Evolutionary conservation across 257 asterid genomes (phyloP).

Genomic region (Solanum chiquidenum): DNA sequence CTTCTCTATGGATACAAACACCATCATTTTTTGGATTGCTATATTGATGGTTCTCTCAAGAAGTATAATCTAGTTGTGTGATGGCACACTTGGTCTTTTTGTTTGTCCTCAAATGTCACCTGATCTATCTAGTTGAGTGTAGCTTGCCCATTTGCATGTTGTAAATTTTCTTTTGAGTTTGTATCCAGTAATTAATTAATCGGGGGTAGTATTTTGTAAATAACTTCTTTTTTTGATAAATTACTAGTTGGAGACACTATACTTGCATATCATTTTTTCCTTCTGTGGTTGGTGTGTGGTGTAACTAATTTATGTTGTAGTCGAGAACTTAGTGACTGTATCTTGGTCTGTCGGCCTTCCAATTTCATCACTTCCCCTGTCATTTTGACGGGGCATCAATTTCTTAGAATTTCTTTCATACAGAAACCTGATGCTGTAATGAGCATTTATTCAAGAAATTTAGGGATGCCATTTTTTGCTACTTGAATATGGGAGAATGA

Average conservation of each 20-base stretch:
- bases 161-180: neutral
- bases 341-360: neutral
- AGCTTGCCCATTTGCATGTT: neutral
- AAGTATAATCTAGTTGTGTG: neutral
- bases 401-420: neutral
- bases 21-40: neutral
- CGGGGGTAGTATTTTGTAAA: neutral
- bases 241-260: neutral
- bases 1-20: neutral
- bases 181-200: neutral
- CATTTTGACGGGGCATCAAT: neutral
- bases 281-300: neutral
- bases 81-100: neutral
- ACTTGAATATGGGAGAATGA: neutral
- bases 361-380: neutral
- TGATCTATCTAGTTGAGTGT: neutral
- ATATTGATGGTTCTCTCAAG: neutral
- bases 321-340: neutral
- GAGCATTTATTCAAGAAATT: neutral
- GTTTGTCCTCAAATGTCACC: neutral
- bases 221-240: neutral
- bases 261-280: neutral
- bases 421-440: neutral
- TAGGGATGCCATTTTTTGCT: neutral
- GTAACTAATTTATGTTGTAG: neutral